Base-by-base conservation (phyloP, 2,329 filamentous ascomycete genomes). In the Dothideomycetes sp. region DNA sequence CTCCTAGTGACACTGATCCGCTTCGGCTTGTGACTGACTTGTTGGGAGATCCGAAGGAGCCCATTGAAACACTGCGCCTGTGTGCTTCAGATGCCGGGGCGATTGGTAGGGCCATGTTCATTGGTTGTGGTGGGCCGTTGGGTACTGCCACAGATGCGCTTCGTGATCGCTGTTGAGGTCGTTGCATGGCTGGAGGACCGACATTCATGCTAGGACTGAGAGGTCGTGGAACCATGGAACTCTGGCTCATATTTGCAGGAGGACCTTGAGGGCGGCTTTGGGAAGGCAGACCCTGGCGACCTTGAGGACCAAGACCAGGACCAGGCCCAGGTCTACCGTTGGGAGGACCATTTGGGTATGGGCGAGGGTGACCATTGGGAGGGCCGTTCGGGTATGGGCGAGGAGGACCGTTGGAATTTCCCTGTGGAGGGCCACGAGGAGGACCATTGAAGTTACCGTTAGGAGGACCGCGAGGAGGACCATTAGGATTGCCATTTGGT, bases 321-420 rank as follows among this genome's bases (percentile, higher is more conserved):
- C n/a, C n/a, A n/a, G n/a, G n/a, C n/a, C n/a, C n/a, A n/a, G n/a
- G 37, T 20, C 22, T 29, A 5, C 37, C 37, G 20, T 30, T 39
- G 3, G 20, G 54, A 37, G 56, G 56, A 36, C 48, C 52, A 33
- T 47, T 46, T 29, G 62, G 59, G 11, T 12, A 6, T 15, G 7
- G 19, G 12, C 32, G 32, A 33, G 35, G 35, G 31, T 29, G 37
- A 19, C 37, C 37, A 10, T 27, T 32, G 9, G 15, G 55, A 54
- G 38, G 50, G 18, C 25, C 37, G 16, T 34, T 46, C 51, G 67
- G 63, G n/a, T n/a, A n/a, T n/a, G n/a, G n/a, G n/a, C n/a, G n/a
- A n/a, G n/a, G 37, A 28, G 30, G 37, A 5, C 37, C 37, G 20
- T 30, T 39, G 3, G 20, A 54, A 37, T 56, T 56, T 34, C 48